Conservation (phyloP, 306 rosid species). For the Casuarina cunninghamiana region DNA sequence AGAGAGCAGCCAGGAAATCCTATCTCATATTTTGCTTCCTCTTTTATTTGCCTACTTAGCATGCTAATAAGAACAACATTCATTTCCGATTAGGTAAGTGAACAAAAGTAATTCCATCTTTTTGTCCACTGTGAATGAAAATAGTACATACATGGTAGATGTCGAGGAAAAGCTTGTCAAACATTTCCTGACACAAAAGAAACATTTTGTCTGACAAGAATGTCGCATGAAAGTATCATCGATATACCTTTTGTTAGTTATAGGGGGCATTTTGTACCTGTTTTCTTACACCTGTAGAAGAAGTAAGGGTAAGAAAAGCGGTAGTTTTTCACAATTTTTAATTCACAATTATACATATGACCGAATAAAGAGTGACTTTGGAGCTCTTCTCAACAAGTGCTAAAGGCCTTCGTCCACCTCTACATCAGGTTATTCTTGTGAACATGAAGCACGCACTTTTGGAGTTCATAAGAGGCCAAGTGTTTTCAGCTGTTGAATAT, state of each 20-base stretch:
- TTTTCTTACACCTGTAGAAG: conserved; percentile 34
- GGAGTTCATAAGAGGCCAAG: conserved; percentile 72
- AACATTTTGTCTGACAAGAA: background rate
- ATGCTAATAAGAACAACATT: too few species aligned
- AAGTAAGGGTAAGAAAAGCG: conserved; percentile 20
- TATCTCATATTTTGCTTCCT: too few species aligned
- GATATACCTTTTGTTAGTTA: conserved; percentile 32
- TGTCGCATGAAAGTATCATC: conserved; percentile 13
- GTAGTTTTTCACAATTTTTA: conserved; percentile 26
- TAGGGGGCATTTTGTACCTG: conserved; percentile 27
- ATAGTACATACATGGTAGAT: background rate
- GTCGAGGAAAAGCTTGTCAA: background rate
- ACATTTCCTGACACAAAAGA: background rate
- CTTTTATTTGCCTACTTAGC: too few species aligned
- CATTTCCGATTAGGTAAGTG: too few species aligned
- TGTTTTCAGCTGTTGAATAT: conserved; percentile 86
- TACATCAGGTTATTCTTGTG: conserved; percentile 32
- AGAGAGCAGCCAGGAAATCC: too few species aligned
- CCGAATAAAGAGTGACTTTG: conserved; percentile 27
- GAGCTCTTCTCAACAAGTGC: conserved; percentile 20
- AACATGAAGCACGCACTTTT: conserved; percentile 27
- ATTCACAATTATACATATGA: conserved; percentile 33
- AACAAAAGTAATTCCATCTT: too few species aligned
- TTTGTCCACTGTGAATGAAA: background rate
- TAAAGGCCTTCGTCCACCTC: conserved; percentile 15